Conservation (phyloP, 2,329 filamentous ascomycete species). For the Aspergillus bombycis region DNA sequence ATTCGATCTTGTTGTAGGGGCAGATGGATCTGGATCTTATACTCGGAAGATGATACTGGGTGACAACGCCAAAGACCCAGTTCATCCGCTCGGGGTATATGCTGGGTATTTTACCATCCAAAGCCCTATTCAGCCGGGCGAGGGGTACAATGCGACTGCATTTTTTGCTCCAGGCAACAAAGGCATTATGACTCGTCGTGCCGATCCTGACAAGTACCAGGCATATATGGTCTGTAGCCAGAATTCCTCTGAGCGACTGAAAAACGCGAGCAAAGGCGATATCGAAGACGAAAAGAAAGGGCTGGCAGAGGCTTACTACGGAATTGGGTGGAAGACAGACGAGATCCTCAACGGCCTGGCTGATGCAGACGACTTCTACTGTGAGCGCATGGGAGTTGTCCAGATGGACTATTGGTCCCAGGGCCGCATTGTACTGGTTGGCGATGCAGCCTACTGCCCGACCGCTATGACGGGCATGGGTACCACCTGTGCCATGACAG, state of each 20-base stretch:
- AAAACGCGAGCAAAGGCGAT: constrained; percentile 34
- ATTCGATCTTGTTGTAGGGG: constrained; percentile 35
- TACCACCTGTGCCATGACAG: constrained; percentile 37
- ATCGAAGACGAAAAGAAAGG: constrained; percentile 45
- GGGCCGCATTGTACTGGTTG: constrained; percentile 48
- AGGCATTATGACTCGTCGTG: constrained; percentile 47
- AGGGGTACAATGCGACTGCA: constrained; percentile 41
- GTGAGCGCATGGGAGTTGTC: constrained; percentile 49
- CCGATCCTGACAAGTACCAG: constrained; percentile 41
- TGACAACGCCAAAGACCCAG: constrained; percentile 19
- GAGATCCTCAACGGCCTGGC: constrained; percentile 49
- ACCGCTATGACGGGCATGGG: constrained; percentile 39
- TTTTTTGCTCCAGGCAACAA: constrained; percentile 43
- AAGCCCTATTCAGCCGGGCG: constrained; percentile 26
- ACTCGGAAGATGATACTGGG: constrained; percentile 26
- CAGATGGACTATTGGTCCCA: constrained; percentile 49
- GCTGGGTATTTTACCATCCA: constrained; percentile 44
- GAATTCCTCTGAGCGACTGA: constrained; percentile 27
- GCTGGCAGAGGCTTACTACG: constrained; percentile 44
- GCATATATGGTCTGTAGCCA: constrained; percentile 41
- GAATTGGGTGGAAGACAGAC: constrained; percentile 50
- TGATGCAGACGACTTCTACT: constrained; percentile 51
- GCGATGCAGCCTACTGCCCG: constrained; percentile 43
- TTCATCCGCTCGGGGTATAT: constrained; percentile 30
- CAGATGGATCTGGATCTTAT: constrained; percentile 32